A percentile compares a stretch with the other conserved stretches of the same genome.
These are phyloP conservation scores for Mucor lusitanicus DNA, from an alignment of 371 early-diverging fungal species.

Conservation along the genomic window DNA sequence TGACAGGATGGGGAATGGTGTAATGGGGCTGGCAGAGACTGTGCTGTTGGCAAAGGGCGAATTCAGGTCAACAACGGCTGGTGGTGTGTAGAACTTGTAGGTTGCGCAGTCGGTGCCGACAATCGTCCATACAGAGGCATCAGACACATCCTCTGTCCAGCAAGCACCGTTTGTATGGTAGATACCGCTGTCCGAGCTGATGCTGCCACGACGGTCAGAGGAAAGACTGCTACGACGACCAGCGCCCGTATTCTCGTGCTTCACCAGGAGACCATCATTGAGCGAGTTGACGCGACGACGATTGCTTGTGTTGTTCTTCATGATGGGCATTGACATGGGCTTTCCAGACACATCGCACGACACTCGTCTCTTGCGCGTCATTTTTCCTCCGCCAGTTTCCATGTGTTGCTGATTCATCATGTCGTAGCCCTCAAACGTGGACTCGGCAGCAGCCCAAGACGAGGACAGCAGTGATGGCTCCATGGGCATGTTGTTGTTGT, in stretches of 20 bases:
- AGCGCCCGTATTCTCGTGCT: constrained; percentile 12
- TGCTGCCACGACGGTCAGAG: constrained; percentile 18
- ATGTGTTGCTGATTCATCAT: constrained; percentile 13
- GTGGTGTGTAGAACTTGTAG: constrained; percentile 71
- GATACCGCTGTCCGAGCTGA: constrained; percentile 9
- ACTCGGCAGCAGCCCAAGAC: constrained; percentile 18
- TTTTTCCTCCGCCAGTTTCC: constrained; percentile 25
- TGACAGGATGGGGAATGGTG: constrained; percentile 40
- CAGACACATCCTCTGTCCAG: constrained; percentile 87
- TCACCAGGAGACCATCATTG: constrained; percentile 25
- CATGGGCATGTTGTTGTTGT: background rate
- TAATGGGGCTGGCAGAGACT: constrained; percentile 6
- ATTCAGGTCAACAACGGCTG: constrained; percentile 2
- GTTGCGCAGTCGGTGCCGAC: constrained; percentile 81
- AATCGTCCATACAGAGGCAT: constrained; percentile 88
- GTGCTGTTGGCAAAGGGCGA: constrained; percentile 2
- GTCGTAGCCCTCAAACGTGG: constrained; percentile 10
- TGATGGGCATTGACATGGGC: constrained; percentile 25
- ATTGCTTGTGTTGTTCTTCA: constrained; percentile 19
- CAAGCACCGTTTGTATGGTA: constrained; percentile 43
- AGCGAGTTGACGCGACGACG: constrained; percentile 50
- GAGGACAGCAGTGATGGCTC: background rate
- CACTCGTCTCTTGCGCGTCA: constrained; percentile 44
- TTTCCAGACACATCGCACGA: constrained; percentile 48
- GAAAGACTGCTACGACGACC: constrained; percentile 19